A percentile compares a stretch with the other conserved stretches of the same genome.
Conservation (phyloP, 208 protist species). For the Jaenimonas drosophilae region DNA sequence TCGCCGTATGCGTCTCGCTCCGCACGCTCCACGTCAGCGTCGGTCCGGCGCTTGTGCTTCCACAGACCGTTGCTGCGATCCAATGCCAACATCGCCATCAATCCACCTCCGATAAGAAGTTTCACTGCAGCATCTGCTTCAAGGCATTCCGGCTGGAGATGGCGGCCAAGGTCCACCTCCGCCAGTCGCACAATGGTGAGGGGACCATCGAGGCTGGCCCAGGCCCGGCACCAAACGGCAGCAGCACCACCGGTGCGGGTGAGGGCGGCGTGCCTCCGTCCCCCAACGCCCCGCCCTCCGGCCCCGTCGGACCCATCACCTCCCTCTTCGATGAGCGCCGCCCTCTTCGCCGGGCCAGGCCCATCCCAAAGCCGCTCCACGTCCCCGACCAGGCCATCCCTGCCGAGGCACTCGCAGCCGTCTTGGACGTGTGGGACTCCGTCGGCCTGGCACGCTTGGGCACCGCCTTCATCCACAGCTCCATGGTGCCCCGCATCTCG, state of each 20-base stretch:
- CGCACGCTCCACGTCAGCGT: background rate
- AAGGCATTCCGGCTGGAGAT: slow-evolving; percentile 84
- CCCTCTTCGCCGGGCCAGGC: slow-evolving; percentile 28
- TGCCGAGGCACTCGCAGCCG: slow-evolving; percentile 41
- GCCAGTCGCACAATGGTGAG: slow-evolving; percentile 73
- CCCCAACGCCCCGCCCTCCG: slow-evolving; percentile 13
- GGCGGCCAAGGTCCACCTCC: slow-evolving; percentile 79
- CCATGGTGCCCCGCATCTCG: slow-evolving; percentile 83
- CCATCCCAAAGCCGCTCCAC: slow-evolving; percentile 77
- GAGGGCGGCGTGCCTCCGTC: slow-evolving; percentile 6
- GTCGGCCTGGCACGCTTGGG: slow-evolving; percentile 63
- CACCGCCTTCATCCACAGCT: slow-evolving; percentile 75
- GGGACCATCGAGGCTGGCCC: slow-evolving; percentile 48
- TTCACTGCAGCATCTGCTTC: slow-evolving; percentile 81
- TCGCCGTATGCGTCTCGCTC: slow-evolving; percentile 1
- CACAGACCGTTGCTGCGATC: slow-evolving; percentile 1
- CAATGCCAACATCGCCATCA: slow-evolving; percentile 16
- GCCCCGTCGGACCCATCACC: slow-evolving; percentile 7
- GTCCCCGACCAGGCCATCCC: slow-evolving; percentile 54
- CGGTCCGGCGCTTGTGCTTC: background rate
- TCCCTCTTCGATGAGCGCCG: slow-evolving; percentile 20
- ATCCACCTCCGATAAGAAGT: slow-evolving; percentile 55
- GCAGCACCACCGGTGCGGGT: background rate
- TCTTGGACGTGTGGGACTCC: slow-evolving; percentile 75
- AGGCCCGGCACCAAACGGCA: slow-evolving; percentile 24